Conservation (phyloP, 306 rosid genomes). For the Cyclanthera cordifolia region DNA sequence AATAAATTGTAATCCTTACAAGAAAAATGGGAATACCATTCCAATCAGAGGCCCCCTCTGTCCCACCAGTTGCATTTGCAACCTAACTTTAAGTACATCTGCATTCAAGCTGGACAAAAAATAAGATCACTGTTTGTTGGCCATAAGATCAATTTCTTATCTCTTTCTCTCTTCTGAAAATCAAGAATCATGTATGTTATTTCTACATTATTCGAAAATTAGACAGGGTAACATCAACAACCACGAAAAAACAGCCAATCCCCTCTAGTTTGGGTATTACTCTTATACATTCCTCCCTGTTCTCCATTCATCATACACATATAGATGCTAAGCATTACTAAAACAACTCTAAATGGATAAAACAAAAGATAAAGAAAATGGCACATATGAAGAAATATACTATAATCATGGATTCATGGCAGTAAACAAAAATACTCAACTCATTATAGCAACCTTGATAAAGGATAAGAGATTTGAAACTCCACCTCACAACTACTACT, state of each 20-base stretch:
- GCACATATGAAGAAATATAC: background rate
- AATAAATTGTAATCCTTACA: background rate
- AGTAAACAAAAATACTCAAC: background rate
- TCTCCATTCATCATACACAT: background rate
- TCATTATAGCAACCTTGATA: no score
- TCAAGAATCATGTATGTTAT: background rate
- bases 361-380: background rate
- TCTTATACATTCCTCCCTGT: background rate
- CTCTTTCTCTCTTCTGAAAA: background rate
- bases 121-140: slow-evolving; percentile 11
- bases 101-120: slow-evolving; percentile 30
- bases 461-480: no score
- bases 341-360: background rate
- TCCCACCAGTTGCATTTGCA: slow-evolving; percentile 97
- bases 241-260: background rate
- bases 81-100: slow-evolving; percentile 93
- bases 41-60: slow-evolving; percentile 84
- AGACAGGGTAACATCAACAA: background rate
- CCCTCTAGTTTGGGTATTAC: background rate
- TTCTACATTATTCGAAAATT: background rate
- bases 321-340: background rate
- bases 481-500: no score
- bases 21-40: slow-evolving; percentile 41
- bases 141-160: slow-evolving; percentile 3
- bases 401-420: no score